A percentile compares a stretch with the other conserved stretches of the same genome.
phyloP scores from a whole-genome alignment of 352 stramenopile genomes.

The Globisporangium canariense region DNA sequence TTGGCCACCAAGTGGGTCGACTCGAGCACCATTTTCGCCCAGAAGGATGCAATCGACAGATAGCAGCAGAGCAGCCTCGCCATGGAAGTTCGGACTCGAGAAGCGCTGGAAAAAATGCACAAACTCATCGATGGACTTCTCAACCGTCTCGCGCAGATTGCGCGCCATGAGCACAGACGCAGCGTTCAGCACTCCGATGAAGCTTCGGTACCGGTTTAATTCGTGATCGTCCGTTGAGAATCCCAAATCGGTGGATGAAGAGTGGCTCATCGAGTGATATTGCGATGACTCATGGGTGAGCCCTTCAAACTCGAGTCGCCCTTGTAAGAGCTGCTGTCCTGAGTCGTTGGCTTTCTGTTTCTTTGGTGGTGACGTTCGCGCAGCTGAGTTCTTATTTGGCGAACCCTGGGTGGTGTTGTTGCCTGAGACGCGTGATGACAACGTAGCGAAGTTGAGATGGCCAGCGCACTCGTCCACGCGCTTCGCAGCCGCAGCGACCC shows the following conservation, averaged over 20 bases:
- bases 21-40: slow-evolving; percentile 6
- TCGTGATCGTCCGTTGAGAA: slow-evolving; percentile 37
- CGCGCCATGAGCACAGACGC: slow-evolving; percentile 88
- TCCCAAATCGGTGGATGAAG: background rate
- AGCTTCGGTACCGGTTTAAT: slow-evolving; percentile 39
- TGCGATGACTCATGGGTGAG: slow-evolving; percentile 4
- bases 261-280: slow-evolving; percentile 4
- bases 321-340: slow-evolving; percentile 35
- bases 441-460: slow-evolving; percentile 28
- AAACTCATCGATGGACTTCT: slow-evolving; percentile 76
- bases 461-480: slow-evolving; percentile 65
- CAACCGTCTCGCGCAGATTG: slow-evolving; percentile 83
- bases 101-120: slow-evolving; percentile 78
- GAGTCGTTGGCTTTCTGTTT: slow-evolving; percentile 16
- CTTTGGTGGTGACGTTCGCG: slow-evolving; percentile 12
- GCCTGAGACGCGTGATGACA: background rate
- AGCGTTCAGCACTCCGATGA: slow-evolving; percentile 75
- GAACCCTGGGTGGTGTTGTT: background rate
- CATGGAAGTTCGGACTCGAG: slow-evolving; percentile 40
- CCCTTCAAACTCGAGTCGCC: slow-evolving; percentile 59
- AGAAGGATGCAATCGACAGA: slow-evolving; percentile 42
- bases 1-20: slow-evolving; percentile 15
- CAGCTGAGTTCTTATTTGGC: background rate
- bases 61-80: slow-evolving; percentile 60
- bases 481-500: slow-evolving; percentile 66